Base-by-base conservation (phyloP, 2,329 filamentous ascomycete genomes). In the Penicillium sp. region DNA sequence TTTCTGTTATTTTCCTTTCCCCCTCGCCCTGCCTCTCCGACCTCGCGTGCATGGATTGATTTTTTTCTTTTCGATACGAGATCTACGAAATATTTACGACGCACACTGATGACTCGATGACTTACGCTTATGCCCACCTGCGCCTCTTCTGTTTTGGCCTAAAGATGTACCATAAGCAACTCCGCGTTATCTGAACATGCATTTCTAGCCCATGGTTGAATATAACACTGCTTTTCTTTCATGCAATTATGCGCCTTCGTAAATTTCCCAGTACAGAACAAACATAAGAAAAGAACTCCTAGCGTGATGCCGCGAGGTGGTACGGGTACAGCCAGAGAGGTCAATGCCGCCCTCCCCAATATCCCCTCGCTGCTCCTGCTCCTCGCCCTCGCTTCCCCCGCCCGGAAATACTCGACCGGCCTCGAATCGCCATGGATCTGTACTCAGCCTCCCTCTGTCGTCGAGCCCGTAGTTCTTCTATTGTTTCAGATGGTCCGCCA, bases 341-440 rank as follows among this genome's bases (percentile, higher is more conserved):
- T 40, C 45, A 57, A 33, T 20, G 26, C 7, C 24, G 43, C 23
- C 57, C 51, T 36, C 46, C 45, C 55, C 51, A 60, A 37, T 56
- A 55, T 43, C 26, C 32, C 34, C 58, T 39, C 46, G n/a, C 51
- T 18, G n/a, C n/a, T 39, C 51, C 17, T 37, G 46, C 54, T 12
- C 44, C 56, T 30, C 20, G 43, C n/a, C 37, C 46, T 46, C 52
- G 48, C 44, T 29, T 61, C 49, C 58, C 64, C 53, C 59, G 45
- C 10, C 60, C 60, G 26, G 55, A 46, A 20, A 61, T 34, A 50
- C 50, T 62, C 29, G 58, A 65, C 40, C 65, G 58, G 10, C 61
- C 66, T 15, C 65, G 54, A 53, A 71, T 64, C 43, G 68, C 68
- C 66, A 71, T 67, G 33, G 61, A 62, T 23, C 68, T 67, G 56